phyloP scores from a whole-genome alignment of 495 filamentous ascomycete genomes.

The Daldinia concentrica region DNA sequence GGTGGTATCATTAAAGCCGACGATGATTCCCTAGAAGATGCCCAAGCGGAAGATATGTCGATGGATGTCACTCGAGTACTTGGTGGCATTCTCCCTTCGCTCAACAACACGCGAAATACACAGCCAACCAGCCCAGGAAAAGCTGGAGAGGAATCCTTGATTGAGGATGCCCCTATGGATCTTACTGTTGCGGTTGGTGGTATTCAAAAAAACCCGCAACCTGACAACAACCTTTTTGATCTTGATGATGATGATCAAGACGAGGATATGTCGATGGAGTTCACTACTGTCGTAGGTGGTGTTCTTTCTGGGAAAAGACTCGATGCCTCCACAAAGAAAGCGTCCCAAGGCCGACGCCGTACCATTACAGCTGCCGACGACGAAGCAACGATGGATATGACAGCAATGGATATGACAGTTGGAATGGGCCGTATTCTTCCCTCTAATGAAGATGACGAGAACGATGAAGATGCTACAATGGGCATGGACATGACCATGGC shows the following conservation, averaged over 20 bases:
- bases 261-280: conserved; percentile 84
- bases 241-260: conserved; percentile 50
- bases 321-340: conserved; percentile 26
- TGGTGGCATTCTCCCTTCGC: conserved; percentile 77
- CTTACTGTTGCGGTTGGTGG: conserved; percentile 78
- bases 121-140: conserved; percentile 41
- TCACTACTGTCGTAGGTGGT: conserved; percentile 77
- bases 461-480: conserved; percentile 61
- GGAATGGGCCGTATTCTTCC: conserved; percentile 75
- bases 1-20: conserved; percentile 62
- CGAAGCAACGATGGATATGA: conserved; percentile 72
- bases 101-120: conserved; percentile 39
- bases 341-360: conserved; percentile 40
- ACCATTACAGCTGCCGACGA: conserved; percentile 48
- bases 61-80: conserved; percentile 88
- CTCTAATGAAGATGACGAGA: conserved; percentile 47
- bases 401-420: conserved; percentile 80
- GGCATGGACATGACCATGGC: conserved; percentile 70
- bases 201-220: conserved; percentile 53
- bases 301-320: conserved; percentile 59
- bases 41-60: conserved; percentile 70
- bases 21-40: conserved; percentile 38
- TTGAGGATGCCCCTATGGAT: conserved; percentile 70
- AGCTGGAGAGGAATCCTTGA: conserved; percentile 43
- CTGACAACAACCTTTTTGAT: conserved; percentile 43